Conservation (phyloP, 768 basidiomycete genomes). For the Favolaschia claudopus region DNA sequence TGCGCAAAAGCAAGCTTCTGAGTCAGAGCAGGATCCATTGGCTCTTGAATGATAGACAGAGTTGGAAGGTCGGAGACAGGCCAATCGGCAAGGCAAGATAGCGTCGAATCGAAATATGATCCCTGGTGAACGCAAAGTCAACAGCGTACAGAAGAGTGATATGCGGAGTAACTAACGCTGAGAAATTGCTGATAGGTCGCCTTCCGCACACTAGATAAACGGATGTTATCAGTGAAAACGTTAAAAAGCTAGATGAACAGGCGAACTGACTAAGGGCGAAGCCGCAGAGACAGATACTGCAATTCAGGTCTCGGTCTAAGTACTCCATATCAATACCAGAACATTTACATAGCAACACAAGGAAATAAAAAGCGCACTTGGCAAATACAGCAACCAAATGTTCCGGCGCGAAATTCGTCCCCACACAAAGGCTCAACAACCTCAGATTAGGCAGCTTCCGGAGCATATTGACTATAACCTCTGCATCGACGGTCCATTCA, state of each 20-base stretch:
- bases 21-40: conserved; percentile 49
- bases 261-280: conserved; percentile 80
- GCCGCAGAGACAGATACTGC: conserved; percentile 67
- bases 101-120: conserved; percentile 81
- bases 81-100: conserved; percentile 72
- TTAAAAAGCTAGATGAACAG: background rate
- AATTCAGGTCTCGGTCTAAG: conserved; percentile 52
- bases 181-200: conserved; percentile 87
- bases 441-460: conserved; percentile 58
- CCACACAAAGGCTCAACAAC: conserved; percentile 70
- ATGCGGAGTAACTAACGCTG: conserved; percentile 49
- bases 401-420: conserved; percentile 80
- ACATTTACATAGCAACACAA: background rate
- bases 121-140: conserved; percentile 56
- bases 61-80: conserved; percentile 50
- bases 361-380: conserved; percentile 11
- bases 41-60: conserved; percentile 75
- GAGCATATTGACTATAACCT: conserved; percentile 76
- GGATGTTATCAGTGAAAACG: conserved; percentile 1
- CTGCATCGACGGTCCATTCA: conserved; percentile 75
- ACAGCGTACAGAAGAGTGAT: background rate
- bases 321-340: background rate
- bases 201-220: conserved; percentile 60
- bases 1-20: conserved; percentile 70
- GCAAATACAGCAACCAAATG: conserved; percentile 74